Conservation (phyloP, 371 early-diverging fungal species). For the Apophysomyces trapeziformis region DNA sequence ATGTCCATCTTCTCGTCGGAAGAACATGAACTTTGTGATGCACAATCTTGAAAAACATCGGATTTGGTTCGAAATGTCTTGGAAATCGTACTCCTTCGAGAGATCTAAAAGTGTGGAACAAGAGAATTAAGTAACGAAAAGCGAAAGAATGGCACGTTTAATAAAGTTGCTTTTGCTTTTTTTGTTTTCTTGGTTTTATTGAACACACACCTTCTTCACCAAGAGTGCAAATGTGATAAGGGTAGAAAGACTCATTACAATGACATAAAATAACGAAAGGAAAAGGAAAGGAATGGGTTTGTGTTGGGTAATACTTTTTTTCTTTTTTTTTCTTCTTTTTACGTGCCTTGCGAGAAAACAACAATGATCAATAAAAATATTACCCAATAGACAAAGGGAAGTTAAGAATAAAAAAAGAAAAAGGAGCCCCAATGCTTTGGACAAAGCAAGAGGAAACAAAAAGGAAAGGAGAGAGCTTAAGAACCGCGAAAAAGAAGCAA, state of each 20-base stretch:
- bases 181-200: background rate
- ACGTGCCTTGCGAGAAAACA: background rate
- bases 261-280: constrained; percentile 8
- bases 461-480: background rate
- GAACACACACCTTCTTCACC: constrained; percentile 36
- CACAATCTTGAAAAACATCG: constrained; percentile 11
- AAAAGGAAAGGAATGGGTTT: constrained; percentile 14
- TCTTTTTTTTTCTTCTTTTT: background rate
- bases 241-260: constrained; percentile 37
- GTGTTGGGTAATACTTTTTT: background rate
- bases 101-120: constrained; percentile 18
- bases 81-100: constrained; percentile 22
- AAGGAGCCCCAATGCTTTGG: constrained; percentile 12
- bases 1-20: constrained; percentile 11
- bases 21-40: constrained; percentile 12
- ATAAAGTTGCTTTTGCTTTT: no score
- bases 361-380: constrained; percentile 11
- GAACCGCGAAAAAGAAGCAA: constrained; percentile 4
- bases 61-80: constrained; percentile 12
- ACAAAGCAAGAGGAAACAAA: constrained; percentile 15
- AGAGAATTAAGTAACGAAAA: background rate
- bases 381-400: constrained; percentile 6
- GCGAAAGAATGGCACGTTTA: background rate
- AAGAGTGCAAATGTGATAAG: constrained; percentile 38
- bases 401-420: constrained; percentile 19